Base-by-base conservation (phyloP, 768 basidiomycete species). In the Termitomyces sp. region DNA sequence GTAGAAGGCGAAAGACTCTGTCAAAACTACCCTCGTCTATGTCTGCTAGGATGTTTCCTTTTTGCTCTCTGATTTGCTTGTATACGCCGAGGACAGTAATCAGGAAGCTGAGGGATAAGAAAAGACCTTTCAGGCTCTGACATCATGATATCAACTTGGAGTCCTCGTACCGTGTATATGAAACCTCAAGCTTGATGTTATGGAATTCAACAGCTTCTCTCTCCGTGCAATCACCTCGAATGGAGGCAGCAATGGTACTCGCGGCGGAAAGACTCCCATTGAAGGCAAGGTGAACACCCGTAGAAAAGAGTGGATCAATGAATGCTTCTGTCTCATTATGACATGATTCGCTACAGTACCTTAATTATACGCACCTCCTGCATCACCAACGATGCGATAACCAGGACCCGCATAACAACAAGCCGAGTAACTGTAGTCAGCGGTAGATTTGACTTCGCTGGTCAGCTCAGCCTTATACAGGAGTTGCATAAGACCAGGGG, bases 51-150 rank as follows among this genome's bases (percentile, higher is more conserved):
- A 77, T 67, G 24, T 68, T 66, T 7, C 54, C 53, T 13, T 63
- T 57, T 63, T 78, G 77, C 10, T 70, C 58, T 33, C 70, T 68
- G 60, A 78, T 76, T 58, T 78, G 77, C 62, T 74, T 74, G 63
- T 77, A 78, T 47, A 73, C 72, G 53, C 75, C 73, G 28, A 78
- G 64, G 2, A 73, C 73, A 48, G 76, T 75, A 9, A 78, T 47
- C 28, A 47, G 18, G 16, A 47, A 47, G 3, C 46, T 47, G 28
- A n/a, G 3, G 28, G 18, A 3, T 13, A 13, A 36, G 14, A 2
- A 46, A 9, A 3, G 8, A 73, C 74, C 33, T 28, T 18, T 32
- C 46, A 45, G 20, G 35, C 16, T 42, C 33, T 12, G 32, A 13
- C 42, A 35, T 30, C 7, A 9, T 20, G 18, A 20, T 38, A 45